Conservation (phyloP, 306 rosid genomes). For the Hippophae tibetana region DNA sequence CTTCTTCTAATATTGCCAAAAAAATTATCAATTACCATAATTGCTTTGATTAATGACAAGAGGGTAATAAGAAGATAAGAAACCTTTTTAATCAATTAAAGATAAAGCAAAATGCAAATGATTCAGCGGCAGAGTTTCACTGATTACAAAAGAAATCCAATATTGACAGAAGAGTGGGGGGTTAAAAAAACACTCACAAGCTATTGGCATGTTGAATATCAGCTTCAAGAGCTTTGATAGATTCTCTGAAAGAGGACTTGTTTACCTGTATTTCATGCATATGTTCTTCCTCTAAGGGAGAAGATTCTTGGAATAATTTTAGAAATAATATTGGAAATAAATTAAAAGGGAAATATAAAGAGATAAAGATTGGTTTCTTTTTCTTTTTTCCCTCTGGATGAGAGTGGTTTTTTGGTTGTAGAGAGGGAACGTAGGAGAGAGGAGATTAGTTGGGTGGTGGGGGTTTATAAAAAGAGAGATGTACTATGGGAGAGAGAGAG, state of each 20-base stretch:
- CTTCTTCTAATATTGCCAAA: conserved; percentile 5
- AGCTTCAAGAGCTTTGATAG: conserved; percentile 59
- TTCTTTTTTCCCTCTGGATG: conserved; percentile 11
- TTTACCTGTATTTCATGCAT: conserved; percentile 46
- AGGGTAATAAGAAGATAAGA: not conserved
- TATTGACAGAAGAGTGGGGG: not conserved
- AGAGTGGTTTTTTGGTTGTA: not conserved
- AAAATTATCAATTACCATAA: conserved; percentile 12
- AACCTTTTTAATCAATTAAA: not conserved
- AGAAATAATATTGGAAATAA: not conserved
- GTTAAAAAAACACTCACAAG: conserved; percentile 34
- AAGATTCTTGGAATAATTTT: conserved; percentile 4
- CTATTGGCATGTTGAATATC: conserved; percentile 59
- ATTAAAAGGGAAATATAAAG: not conserved
- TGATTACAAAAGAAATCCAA: not conserved
- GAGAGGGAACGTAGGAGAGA: conserved; percentile 12
- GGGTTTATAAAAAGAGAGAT: conserved; percentile 3
- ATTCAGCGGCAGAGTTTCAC: not conserved
- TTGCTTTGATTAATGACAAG: not conserved
- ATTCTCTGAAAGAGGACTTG: conserved; percentile 42
- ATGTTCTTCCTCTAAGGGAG: conserved; percentile 11
- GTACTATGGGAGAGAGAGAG: not conserved
- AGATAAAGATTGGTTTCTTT: conserved; percentile 3
- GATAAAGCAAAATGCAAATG: conserved; percentile 13
- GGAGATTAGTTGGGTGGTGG: conserved; percentile 13